phyloP scores from a whole-genome alignment of 331 rosid species.

The Pyrus hybrid region DNA sequence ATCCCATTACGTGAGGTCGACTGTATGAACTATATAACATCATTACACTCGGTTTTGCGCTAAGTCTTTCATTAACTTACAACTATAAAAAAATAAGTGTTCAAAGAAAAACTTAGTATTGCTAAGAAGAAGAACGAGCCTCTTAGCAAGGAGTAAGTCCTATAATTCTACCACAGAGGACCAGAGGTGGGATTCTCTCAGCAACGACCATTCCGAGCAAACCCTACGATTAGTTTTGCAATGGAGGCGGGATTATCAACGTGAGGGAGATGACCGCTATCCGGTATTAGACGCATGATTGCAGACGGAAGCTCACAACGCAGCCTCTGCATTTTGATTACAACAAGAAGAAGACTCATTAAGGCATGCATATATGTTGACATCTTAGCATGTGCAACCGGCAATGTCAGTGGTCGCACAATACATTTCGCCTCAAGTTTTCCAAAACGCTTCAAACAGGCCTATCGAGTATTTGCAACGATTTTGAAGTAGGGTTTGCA shows the following conservation, averaged over 20 bases:
- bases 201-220: slow-evolving; percentile 6
- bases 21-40: no score
- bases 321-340: slow-evolving; percentile 29
- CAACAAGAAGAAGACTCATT: neutral
- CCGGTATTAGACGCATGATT: slow-evolving; percentile 19
- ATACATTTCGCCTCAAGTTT: neutral
- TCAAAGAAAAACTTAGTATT: neutral
- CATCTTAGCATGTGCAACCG: neutral
- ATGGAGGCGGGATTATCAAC: slow-evolving; percentile 33
- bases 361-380: neutral
- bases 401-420: neutral
- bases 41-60: no score
- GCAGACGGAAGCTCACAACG: slow-evolving; percentile 38
- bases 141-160: neutral
- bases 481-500: neutral
- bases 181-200: neutral
- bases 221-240: slow-evolving; percentile 29
- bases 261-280: slow-evolving; percentile 48
- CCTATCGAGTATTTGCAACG: no score
- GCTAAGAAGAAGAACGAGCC: neutral
- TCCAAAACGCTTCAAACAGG: neutral
- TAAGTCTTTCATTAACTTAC: no score
- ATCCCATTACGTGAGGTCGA: no score
- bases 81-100: neutral
- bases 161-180: neutral